Conservation (phyloP, 225 moss, liverwort and hornwort species). For the Climacium dendroides region DNA sequence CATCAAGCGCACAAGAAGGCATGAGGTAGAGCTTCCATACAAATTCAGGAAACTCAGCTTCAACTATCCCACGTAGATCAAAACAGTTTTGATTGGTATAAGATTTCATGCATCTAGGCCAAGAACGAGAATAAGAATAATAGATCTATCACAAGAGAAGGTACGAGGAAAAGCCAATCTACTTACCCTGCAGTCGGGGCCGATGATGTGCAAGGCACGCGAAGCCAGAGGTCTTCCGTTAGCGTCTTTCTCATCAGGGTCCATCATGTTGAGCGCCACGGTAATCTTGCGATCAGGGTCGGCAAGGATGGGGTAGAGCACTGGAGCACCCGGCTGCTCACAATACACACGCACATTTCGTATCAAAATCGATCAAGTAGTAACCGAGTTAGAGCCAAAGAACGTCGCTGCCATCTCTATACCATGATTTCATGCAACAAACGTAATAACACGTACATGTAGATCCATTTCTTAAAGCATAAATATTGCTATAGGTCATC, state of each 20-base stretch:
- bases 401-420: background rate
- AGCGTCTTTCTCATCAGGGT: constrained; percentile 39
- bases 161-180: background rate
- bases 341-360: background rate
- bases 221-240: constrained; percentile 41
- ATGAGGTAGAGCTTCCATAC: background rate
- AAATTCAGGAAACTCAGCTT: constrained; percentile 16
- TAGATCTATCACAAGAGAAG: too few relatives aligned
- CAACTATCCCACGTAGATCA: background rate
- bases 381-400: too few relatives aligned
- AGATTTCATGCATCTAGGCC: background rate
- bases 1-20: background rate
- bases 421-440: too few relatives aligned
- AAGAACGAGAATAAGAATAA: background rate
- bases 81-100: background rate
- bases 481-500: background rate
- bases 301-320: constrained; percentile 49
- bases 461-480: background rate
- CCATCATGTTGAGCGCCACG: constrained; percentile 35
- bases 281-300: constrained; percentile 50
- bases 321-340: constrained; percentile 22
- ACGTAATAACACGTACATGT: background rate
- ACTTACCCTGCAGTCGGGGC: constrained; percentile 23
- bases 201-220: constrained; percentile 49
- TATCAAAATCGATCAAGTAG: background rate